Percentiles rank a stretch among this genome's conserved stretches.
These are phyloP conservation scores for Hemisphaericaspora xylofermentans DNA, from an alignment of 1,139 yeast genomes.

Conservation along the genomic window DNA sequence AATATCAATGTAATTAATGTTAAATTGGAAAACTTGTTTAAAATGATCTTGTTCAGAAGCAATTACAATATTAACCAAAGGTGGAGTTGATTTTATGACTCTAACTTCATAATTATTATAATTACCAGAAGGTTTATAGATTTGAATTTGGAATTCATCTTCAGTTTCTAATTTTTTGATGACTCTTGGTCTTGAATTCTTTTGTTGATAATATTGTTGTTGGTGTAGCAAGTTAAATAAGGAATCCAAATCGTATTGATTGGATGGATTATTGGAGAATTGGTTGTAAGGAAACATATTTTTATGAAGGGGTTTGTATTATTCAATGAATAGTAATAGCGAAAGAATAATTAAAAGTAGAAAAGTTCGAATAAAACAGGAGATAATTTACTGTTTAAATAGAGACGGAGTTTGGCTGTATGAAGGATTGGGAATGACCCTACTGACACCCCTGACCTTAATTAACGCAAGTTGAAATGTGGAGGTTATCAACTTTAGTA, in stretches of 20 bases:
- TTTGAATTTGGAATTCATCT: slow-evolving; percentile 38
- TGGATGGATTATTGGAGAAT: background rate
- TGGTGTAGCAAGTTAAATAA: slow-evolving; percentile 14
- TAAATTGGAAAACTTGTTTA: slow-evolving; percentile 33
- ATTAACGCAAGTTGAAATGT: too few relatives aligned
- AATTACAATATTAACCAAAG: slow-evolving; percentile 29
- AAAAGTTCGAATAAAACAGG: background rate
- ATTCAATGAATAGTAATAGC: background rate
- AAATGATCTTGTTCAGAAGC: slow-evolving; percentile 35
- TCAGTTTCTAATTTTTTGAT: slow-evolving; percentile 39
- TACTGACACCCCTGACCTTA: too few relatives aligned
- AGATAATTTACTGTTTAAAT: background rate
- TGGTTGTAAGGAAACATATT: slow-evolving; percentile 8
- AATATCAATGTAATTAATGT: slow-evolving; percentile 33
- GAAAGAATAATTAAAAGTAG: background rate
- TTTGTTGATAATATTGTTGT: slow-evolving; percentile 11
- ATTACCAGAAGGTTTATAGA: slow-evolving; percentile 35
- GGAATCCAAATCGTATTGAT: slow-evolving; percentile 9
- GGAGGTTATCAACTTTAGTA: too few relatives aligned
- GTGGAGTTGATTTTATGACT: slow-evolving; percentile 25
- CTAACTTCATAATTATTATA: slow-evolving; percentile 41
- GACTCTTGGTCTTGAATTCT: slow-evolving; percentile 29
- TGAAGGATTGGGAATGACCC: too few relatives aligned
- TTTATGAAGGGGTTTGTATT: background rate
- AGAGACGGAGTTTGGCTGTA: too few relatives aligned